A percentile compares a stretch with the other conserved stretches of the same genome.
phyloP scores from a whole-genome alignment of 2,329 filamentous ascomycete species.

The Trematosphaeria pertusa region DNA sequence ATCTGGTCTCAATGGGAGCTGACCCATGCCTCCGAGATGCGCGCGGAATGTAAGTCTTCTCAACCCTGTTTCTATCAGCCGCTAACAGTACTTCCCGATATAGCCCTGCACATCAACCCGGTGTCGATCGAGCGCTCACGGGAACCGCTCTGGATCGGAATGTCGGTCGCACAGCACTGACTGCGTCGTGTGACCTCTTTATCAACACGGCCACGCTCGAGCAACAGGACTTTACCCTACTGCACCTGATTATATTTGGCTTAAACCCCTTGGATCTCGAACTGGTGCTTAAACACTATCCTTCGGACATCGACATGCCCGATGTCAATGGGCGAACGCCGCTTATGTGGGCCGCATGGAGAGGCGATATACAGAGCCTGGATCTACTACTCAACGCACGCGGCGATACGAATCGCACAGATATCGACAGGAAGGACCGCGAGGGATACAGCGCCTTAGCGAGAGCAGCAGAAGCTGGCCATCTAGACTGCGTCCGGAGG shows the following conservation, averaged over 20 bases:
- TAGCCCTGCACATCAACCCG: slow-evolving; percentile 10
- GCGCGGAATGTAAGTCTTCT: slow-evolving; percentile 7
- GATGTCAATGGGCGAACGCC: slow-evolving; percentile 17
- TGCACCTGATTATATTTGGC: slow-evolving; percentile 10
- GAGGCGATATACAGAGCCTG: slow-evolving; percentile 9
- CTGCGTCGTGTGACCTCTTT: slow-evolving; percentile 2
- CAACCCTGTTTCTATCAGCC: neutral
- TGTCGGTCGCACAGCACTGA: neutral
- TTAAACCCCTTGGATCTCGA: slow-evolving; percentile 2
- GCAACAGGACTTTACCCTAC: slow-evolving; percentile 9
- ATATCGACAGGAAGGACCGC: slow-evolving; percentile 5
- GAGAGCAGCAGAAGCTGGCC: slow-evolving; percentile 9
- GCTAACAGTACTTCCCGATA: neutral
- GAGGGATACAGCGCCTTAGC: slow-evolving; percentile 10
- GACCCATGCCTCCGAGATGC: slow-evolving; percentile 11
- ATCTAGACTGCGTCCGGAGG: neutral
- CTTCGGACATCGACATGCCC: slow-evolving; percentile 5
- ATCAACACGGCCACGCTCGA: slow-evolving; percentile 8
- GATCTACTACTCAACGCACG: slow-evolving; percentile 11
- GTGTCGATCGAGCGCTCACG: slow-evolving; percentile 9
- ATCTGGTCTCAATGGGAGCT: slow-evolving; percentile 4
- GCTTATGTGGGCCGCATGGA: slow-evolving; percentile 14
- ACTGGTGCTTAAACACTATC: slow-evolving; percentile 5
- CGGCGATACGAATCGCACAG: slow-evolving; percentile 7
- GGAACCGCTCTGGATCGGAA: slow-evolving; percentile 4